These are phyloP conservation scores for Paramecium tetraurelia DNA, from an alignment of 73 alveolate genomes.

Conservation along the genomic window DNA sequence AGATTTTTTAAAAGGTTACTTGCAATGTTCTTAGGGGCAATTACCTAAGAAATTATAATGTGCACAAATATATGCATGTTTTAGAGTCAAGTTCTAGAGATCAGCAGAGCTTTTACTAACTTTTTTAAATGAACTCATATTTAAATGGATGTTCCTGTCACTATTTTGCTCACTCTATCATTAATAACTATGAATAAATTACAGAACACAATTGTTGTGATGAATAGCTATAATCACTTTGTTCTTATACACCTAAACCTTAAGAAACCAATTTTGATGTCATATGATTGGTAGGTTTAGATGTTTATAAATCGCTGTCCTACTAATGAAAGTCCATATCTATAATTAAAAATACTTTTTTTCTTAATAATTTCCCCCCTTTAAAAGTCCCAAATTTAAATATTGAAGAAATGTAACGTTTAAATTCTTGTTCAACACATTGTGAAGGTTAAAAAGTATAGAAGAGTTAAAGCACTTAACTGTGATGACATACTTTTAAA, in stretches of 20 bases:
- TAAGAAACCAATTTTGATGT: not conserved
- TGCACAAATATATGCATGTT: not conserved
- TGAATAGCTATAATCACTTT: conserved; percentile 9
- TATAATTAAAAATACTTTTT: conserved; percentile 8
- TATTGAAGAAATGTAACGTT: not conserved
- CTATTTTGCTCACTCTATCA: not conserved
- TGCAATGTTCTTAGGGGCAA: not conserved
- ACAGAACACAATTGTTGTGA: not conserved
- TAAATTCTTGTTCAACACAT: not conserved
- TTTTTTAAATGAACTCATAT: conserved; percentile 10
- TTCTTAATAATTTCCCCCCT: not conserved
- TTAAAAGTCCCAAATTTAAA: not conserved
- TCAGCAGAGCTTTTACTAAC: not conserved
- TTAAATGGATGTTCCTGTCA: not conserved
- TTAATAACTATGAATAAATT: not conserved
- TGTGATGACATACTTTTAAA: not conserved
- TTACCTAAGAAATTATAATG: not conserved
- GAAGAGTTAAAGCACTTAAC: not conserved
- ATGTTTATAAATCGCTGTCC: conserved; percentile 7
- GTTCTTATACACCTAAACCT: not conserved
- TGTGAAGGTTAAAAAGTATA: not conserved
- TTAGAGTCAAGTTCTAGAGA: not conserved
- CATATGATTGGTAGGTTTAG: not conserved
- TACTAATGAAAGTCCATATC: conserved; percentile 29
- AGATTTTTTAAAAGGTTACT: not conserved